phyloP scores from a whole-genome alignment of 345 rosid species.

The Rhodamnia rubescens region DNA sequence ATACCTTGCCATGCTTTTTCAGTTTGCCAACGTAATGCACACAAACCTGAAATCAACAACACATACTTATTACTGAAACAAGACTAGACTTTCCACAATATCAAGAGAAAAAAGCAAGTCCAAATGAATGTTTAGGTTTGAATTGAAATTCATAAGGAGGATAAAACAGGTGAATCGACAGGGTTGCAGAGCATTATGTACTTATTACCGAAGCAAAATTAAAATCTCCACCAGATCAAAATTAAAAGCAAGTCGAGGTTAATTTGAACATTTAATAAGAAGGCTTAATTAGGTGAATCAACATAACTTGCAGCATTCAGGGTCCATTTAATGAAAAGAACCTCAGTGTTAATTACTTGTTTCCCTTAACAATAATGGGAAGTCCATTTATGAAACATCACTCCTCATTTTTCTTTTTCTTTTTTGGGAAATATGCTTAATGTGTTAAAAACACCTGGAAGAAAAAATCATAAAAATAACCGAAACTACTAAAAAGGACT shows the following conservation, averaged over 20 bases:
- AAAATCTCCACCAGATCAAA: not conserved
- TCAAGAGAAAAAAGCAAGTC: not conserved
- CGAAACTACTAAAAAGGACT: not conserved
- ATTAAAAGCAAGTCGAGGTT: not conserved
- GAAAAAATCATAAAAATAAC: not conserved
- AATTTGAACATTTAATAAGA: not conserved
- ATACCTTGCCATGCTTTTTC: conserved; percentile 71
- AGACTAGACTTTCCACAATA: not conserved
- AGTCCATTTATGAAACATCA: not conserved
- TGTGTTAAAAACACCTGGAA: not conserved
- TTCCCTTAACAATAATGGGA: not conserved
- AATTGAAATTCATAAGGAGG: not conserved
- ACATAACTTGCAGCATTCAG: not conserved
- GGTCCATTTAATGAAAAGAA: not conserved
- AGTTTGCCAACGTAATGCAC: conserved; percentile 88
- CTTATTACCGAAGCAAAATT: not conserved
- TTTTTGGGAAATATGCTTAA: not conserved
- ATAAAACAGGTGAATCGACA: not conserved
- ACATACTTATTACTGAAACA: not conserved
- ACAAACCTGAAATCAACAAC: conserved; percentile 39
- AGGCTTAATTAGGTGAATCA: not conserved
- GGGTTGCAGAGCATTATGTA: not conserved
- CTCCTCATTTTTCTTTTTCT: not conserved
- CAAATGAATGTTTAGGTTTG: not conserved
- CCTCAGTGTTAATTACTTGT: not conserved